Conservation (phyloP, 148 eudicot genomes). For the Rhododendron ovatum region DNA sequence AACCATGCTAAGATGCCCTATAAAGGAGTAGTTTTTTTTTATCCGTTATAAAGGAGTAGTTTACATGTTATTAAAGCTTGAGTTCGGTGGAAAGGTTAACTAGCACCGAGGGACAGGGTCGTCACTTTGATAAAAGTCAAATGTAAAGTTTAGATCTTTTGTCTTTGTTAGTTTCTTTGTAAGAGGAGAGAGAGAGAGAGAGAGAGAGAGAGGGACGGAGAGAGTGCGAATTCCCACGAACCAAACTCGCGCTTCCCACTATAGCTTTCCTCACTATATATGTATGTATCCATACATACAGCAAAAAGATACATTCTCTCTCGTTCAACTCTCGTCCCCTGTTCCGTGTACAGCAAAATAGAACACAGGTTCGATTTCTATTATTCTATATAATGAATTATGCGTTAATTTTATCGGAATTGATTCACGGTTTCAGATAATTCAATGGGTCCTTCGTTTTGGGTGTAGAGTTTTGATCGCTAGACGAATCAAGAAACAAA, state of each 20-base stretch:
- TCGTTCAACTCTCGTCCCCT: not conserved
- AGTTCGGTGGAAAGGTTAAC: not conserved
- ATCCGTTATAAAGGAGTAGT: not conserved
- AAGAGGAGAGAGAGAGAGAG: not conserved
- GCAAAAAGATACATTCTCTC: not conserved
- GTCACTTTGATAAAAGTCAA: not conserved
- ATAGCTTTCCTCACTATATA: not conserved
- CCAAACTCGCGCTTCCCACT: not conserved
- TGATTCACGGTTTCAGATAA: not conserved
- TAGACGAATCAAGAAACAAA: not conserved
- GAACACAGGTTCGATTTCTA: not conserved
- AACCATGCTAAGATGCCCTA: not conserved
- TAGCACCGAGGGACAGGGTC: not conserved
- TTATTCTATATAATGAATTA: not conserved
- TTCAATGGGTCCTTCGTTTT: not conserved
- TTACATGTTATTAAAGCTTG: not conserved
- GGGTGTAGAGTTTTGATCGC: conserved; percentile 9
- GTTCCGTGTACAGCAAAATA: not conserved
- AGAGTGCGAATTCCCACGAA: not conserved
- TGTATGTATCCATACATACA: not conserved
- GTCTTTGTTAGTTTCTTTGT: not conserved
- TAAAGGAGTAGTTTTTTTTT: not conserved
- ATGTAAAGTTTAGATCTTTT: not conserved
- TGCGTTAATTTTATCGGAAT: not conserved
- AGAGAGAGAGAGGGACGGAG: not conserved